Base-by-base conservation (phyloP, 495 filamentous ascomycete species). In the Aspergillus funiculosus region DNA sequence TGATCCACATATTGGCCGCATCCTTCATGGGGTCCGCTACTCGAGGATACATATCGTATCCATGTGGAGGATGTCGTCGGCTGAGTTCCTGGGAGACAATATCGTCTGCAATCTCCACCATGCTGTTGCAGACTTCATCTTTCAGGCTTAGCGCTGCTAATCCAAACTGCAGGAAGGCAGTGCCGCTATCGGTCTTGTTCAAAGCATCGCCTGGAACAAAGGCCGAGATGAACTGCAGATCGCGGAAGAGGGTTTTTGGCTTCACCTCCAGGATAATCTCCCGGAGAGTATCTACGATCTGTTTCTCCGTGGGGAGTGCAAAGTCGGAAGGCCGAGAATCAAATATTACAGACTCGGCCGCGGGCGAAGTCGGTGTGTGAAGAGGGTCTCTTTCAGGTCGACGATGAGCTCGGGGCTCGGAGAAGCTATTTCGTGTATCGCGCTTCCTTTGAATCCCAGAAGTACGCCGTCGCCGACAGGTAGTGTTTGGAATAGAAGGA, bases 101-200 rank as follows among this genome's bases (percentile, higher is more conserved):
- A 22, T 56, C 65, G 51, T 74, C 72, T 6, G 74, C 74, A 27
- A 78, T 73, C 48, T 89, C 86, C n/a, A 97, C 85, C 83, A 95
- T 92, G 24, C 86, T 85, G 29, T 83, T 77, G 62, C 86, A 89
- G 15, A 92, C 78, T 43, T 96, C 89, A 56, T 91, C 86, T 62
- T 96, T 96, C 30, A 97, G 72, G 28, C 82, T 81, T 26, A 96
- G 68, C 5, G 89, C 89, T 9, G 92, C 92, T 11, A 95, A 75
- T 2, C 85, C 87, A 27, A 90, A 87, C 59, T 98, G 88, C 80
- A 94, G 89, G 63, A 97, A 98, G 0, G 92, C 89, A 51, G 91
- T 95, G 25, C 88, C 91, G 27, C 82, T 79, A 39, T 90, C 85
- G 0, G 84, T 91, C 51, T 86, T 85, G 68, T 92, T 89, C 9